phyloP scores from a whole-genome alignment of 2,329 filamentous ascomycete species.

The Arthrobotrys iridis region DNA sequence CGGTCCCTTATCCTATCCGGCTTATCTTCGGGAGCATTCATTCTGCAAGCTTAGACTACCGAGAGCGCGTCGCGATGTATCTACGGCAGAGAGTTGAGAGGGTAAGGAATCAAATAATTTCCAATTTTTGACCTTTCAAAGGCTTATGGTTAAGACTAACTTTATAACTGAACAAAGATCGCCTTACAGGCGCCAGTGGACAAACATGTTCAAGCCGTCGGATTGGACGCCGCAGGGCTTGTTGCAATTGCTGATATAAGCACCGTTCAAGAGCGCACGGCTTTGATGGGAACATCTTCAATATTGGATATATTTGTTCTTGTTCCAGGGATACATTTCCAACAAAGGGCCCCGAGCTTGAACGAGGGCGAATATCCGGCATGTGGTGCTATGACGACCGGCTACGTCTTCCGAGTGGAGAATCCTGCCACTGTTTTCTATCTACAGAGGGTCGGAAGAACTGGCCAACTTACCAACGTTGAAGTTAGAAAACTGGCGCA shows the following conservation, averaged over 20 bases:
- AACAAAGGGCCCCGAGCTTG: slow-evolving; percentile 68
- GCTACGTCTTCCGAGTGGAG: slow-evolving; percentile 63
- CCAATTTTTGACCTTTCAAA: not conserved
- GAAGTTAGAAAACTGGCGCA: slow-evolving; percentile 61
- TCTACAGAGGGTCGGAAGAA: slow-evolving; percentile 68
- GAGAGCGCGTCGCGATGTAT: not conserved
- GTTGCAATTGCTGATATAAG: slow-evolving; percentile 70
- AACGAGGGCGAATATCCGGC: slow-evolving; percentile 63
- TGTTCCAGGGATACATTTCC: slow-evolving; percentile 71
- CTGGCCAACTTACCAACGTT: slow-evolving; percentile 69
- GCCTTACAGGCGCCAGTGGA: not conserved
- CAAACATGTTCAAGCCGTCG: not conserved
- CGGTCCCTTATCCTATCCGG: not conserved
- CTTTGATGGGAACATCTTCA: slow-evolving; percentile 68
- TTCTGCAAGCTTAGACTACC: not conserved
- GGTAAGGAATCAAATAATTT: not conserved
- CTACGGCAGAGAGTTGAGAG: not conserved
- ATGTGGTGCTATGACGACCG: slow-evolving; percentile 63
- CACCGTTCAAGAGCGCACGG: slow-evolving; percentile 67
- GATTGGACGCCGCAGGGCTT: slow-evolving; percentile 65
- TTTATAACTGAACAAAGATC: no score
- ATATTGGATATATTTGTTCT: slow-evolving; percentile 70
- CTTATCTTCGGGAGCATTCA: not conserved
- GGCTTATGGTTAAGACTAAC: no score
- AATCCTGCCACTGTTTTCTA: slow-evolving; percentile 67